Conservation (phyloP, 768 basidiomycete species). For the Agrocybe pediades region DNA sequence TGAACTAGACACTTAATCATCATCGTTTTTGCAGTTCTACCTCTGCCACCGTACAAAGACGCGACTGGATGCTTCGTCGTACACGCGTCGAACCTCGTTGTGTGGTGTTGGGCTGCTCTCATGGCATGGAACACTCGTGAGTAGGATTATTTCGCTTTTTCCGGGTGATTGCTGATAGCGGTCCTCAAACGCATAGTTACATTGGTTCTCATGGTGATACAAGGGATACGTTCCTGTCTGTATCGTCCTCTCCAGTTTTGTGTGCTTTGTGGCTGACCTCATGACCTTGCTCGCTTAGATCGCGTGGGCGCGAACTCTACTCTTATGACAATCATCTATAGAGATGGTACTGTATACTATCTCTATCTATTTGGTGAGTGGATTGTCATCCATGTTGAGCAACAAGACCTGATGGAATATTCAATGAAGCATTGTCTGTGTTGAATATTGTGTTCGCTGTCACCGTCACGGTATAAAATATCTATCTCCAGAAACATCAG, state of each 20-base stretch:
- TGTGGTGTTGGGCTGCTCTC: slow-evolving; percentile 13
- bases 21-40: neutral
- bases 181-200: slow-evolving; percentile 3
- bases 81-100: slow-evolving; percentile 3
- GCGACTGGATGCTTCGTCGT: slow-evolving; percentile 10
- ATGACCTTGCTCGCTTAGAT: neutral
- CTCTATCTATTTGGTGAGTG: slow-evolving; percentile 10
- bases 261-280: neutral
- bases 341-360: slow-evolving; percentile 13
- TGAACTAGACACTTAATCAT: neutral
- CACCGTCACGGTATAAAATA: slow-evolving; percentile 2
- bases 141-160: neutral
- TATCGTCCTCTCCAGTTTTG: neutral
- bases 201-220: slow-evolving; percentile 11
- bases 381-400: neutral
- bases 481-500: neutral
- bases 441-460: slow-evolving; percentile 9
- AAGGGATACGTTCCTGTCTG: slow-evolving; percentile 8
- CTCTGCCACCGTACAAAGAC: neutral
- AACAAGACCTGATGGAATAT: neutral
- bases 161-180: neutral
- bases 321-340: slow-evolving; percentile 7
- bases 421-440: slow-evolving; percentile 6
- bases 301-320: slow-evolving; percentile 2
- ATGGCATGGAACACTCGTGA: slow-evolving; percentile 10